Conservation (phyloP, 805 yeast genomes). For the Torulaspora gathmanii region DNA sequence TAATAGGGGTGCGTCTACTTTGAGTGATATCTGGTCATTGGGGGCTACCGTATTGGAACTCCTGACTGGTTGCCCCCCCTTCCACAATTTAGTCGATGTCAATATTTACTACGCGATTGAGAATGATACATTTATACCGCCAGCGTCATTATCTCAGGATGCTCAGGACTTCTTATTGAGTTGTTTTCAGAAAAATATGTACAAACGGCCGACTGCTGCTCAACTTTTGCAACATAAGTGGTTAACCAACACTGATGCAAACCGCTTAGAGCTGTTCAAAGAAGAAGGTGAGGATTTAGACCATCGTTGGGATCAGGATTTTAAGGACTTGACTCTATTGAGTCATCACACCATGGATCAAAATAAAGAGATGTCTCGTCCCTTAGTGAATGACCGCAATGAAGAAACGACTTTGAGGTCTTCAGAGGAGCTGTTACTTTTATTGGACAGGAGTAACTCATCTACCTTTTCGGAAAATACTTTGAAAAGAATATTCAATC, state of each 20-base stretch:
- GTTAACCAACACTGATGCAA: slow-evolving; percentile 17
- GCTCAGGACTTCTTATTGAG: slow-evolving; percentile 63
- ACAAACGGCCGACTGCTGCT: slow-evolving; percentile 58
- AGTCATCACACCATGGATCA: neutral
- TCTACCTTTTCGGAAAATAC: neutral
- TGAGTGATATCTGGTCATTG: slow-evolving; percentile 88
- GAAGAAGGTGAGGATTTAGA: slow-evolving; percentile 24
- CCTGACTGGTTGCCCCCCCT: slow-evolving; percentile 83
- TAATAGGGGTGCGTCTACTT: slow-evolving; percentile 78
- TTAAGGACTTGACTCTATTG: slow-evolving; percentile 17
- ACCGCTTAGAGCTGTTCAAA: slow-evolving; percentile 24
- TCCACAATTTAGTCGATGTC: slow-evolving; percentile 48
- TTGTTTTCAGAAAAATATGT: slow-evolving; percentile 71
- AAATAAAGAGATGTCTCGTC: neutral
- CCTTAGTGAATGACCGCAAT: neutral
- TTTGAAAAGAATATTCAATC: slow-evolving; percentile 7
- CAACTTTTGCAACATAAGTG: slow-evolving; percentile 60
- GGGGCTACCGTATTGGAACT: slow-evolving; percentile 94
- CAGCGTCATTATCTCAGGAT: slow-evolving; percentile 36
- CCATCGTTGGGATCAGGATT: slow-evolving; percentile 30
- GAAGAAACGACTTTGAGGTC: neutral
- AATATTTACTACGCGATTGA: slow-evolving; percentile 38
- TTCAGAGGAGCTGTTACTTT: neutral
- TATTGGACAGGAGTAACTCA: neutral
- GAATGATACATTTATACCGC: slow-evolving; percentile 39